Evolutionary conservation across 2,329 filamentous ascomycete species (phyloP), one percentile per base, ranked within the genome.

Genomic region (Nigrograna mackinnonii): DNA sequence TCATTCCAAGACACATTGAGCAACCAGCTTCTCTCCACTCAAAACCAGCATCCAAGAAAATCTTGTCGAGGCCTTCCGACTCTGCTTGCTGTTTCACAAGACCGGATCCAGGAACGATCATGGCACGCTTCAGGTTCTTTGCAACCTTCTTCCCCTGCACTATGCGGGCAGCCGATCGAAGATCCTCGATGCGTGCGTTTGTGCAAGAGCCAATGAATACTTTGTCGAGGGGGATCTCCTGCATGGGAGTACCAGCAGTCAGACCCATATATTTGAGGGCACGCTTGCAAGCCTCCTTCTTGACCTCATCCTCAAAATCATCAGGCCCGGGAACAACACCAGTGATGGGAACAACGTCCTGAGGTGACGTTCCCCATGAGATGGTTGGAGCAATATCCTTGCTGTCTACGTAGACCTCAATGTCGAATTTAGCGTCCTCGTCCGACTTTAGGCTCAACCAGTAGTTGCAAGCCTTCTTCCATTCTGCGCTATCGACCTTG

Each of bases 1-100:
- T 99, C 92, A 99, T 99, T 67, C 94, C 94, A 41, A 99, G 80
- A 68, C 94, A 97, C 94, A 99, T 99, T 50, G 89, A 95, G 81
- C 94, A 99, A 37, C 94, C 94, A 54, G 94, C 94, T 75, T 99
- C 94, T 66, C 94, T 84, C 92, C 92, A 97, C 69, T 97, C 92
- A 55, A 97, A 97, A 6, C 94, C 94, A 36, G 94, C 91, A 48
- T 95, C 89, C 6, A 75, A 64, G 71, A 99, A 97, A 64, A 96
- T 87, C 76, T 91, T 89, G 73, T 97, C 89, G 4, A 99, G 83
- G 39, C 92, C 92, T 71, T 97, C 94, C 2, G 82, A 76, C 72
- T 99, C 92, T 5, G 94, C 94, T 70, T 91, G 87, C 47, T 85
- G 83, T 79, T 96, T 97, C 59, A 99, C 87, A 6, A 97, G 81